A percentile compares a stretch with the other conserved stretches of the same genome.
Conservation (phyloP, 495 filamentous ascomycete genomes). For the Penicillium parvum region DNA sequence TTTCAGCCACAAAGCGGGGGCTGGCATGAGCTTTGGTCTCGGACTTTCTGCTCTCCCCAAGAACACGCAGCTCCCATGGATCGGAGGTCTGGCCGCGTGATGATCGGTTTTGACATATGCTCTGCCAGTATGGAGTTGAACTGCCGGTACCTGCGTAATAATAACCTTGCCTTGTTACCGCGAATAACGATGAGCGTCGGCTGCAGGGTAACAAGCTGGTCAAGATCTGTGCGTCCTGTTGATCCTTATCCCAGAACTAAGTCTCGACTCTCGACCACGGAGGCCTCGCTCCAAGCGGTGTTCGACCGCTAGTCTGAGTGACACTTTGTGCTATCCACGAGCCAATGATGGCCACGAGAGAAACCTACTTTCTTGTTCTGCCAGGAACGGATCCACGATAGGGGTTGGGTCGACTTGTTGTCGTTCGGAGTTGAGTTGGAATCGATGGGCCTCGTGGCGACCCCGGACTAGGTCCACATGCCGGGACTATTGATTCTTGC, state of each 20-base stretch:
- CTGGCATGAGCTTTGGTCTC: slow-evolving; percentile 8
- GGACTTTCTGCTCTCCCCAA: no score
- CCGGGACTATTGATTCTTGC: slow-evolving; percentile 14
- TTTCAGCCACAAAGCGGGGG: background rate
- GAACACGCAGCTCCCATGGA: background rate
- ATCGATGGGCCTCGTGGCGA: slow-evolving; percentile 15
- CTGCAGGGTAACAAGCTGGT: background rate
- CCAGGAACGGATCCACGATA: slow-evolving; percentile 22
- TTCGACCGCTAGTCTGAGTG: slow-evolving; percentile 4
- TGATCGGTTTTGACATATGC: no score
- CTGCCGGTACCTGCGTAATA: no score
- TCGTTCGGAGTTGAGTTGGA: slow-evolving; percentile 3
- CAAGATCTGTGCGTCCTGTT: slow-evolving; percentile 2
- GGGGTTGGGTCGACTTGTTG: slow-evolving; percentile 1
- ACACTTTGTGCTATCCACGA: background rate
- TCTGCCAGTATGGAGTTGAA: no score
- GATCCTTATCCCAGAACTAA: slow-evolving; percentile 1
- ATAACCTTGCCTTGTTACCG: no score
- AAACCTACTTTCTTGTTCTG: background rate
- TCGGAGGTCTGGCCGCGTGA: slow-evolving; percentile 3
- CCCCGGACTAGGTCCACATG: slow-evolving; percentile 24
- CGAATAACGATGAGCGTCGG: no score
- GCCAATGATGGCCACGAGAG: background rate
- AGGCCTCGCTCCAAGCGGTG: slow-evolving; percentile 6
- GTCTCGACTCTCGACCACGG: slow-evolving; percentile 10